A percentile compares a stretch with the other conserved stretches of the same genome.
Evolutionary conservation across 768 basidiomycete species (phyloP).

Genomic region (Mycena floridula): DNA sequence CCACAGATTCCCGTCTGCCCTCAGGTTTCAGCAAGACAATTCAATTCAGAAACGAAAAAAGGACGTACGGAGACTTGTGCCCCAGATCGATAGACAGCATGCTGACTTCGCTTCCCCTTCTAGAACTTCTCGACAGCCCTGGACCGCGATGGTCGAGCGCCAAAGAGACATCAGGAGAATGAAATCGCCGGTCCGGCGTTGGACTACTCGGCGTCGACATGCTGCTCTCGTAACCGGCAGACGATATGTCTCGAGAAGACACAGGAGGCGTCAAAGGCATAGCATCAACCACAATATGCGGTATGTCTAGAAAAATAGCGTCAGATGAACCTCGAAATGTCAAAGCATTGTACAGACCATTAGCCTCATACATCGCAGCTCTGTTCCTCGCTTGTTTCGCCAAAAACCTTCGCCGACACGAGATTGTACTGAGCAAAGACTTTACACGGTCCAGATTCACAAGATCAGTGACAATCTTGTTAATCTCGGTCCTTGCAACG

Average conservation of each 20-base stretch:
- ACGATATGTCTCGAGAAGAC: constrained; percentile 52
- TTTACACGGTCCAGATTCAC: constrained; percentile 83
- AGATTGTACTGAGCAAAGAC: constrained; percentile 72
- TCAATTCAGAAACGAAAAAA: constrained; percentile 5
- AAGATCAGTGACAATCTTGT: constrained; percentile 73
- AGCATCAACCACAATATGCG: constrained; percentile 63
- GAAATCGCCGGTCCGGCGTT: constrained; percentile 28
- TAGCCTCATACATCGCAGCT: constrained; percentile 28
- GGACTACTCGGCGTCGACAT: constrained; percentile 31
- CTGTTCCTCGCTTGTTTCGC: constrained; percentile 37
- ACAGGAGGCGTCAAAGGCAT: constrained; percentile 47
- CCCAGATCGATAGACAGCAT: constrained; percentile 49
- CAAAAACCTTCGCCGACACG: constrained; percentile 64
- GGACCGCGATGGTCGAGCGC: constrained; percentile 31
- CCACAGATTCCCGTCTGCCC: constrained; percentile 32
- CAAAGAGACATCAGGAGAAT: constrained; percentile 41
- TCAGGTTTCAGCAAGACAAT: not conserved
- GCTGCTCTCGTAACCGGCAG: constrained; percentile 26
- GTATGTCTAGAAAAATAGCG: constrained; percentile 48
- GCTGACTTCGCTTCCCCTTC: constrained; percentile 54
- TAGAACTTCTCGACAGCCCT: constrained; percentile 48
- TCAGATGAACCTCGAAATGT: not conserved
- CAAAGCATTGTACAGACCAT: constrained; percentile 25
- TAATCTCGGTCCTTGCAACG: constrained; percentile 67
- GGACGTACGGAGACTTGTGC: constrained; percentile 41